Evolutionary conservation across 768 basidiomycete genomes (phyloP), one percentile per base, ranked within the genome.

Genomic region (Boletus vermiculosoides): DNA sequence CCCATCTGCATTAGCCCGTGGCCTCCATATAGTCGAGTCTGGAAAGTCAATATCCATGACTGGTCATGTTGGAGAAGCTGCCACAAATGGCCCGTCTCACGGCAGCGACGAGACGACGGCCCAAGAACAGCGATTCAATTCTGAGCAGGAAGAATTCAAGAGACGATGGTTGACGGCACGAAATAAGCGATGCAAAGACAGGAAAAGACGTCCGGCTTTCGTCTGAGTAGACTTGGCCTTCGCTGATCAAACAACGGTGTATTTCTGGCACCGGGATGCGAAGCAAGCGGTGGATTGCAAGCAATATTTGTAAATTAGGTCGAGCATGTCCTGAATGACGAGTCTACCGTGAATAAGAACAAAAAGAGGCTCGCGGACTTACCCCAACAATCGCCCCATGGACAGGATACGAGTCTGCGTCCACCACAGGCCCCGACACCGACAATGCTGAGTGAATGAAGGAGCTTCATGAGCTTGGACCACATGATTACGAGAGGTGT

Each of bases 61-160:
- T 1, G 12, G 45, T 31, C 45, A 23, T 0, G 11, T 6, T 11
- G 50, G 34, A n/a, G 49, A 44, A 23, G 39, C 15, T 9, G 15
- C 22, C 15, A 28, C 22, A 4, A 34, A 40, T 36, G 12, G 20
- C 20, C 33, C 0, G 22, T 31, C 46, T 49, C 23, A 11, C 12
- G 23, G 13, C 28, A 22, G 48, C 7, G 31, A 48, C 11, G 37
- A 25, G 12, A 30, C 9, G n/a, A 45, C 4, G 33, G 37, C 6
- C 4, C 49, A 33, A 33, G 55, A 39, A 8, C 30, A 40, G 9
- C 49, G 9, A 44, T 18, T 55, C 52, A 8, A 23, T 30, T 56
- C 44, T 13, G 39, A 50, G 45, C 57, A 65, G 22, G 55, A 62
- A 30, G 53, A 55, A 22, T 49, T 59, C 51, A 34, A 42, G 20